A percentile compares a stretch with the other conserved stretches of the same genome.
Evolutionary conservation across 129 eudicot genomes (phyloP).

Genomic region (Cynara cardunculus): DNA sequence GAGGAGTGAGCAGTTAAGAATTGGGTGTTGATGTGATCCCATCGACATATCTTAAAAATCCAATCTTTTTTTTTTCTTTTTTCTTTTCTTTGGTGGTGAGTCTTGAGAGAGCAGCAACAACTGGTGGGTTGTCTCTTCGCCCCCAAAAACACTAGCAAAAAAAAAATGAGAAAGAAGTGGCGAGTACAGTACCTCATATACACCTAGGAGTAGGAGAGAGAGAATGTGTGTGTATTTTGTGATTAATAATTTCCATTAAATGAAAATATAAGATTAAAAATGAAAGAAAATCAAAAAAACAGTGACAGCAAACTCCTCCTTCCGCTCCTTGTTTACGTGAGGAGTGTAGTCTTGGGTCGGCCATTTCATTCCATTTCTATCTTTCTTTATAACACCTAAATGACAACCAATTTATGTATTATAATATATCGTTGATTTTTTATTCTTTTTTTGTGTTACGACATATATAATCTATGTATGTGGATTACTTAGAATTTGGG

Average conservation of each 20-base stretch:
- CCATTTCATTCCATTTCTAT: background rate
- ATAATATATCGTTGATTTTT: too few relatives aligned
- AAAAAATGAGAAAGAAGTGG: background rate
- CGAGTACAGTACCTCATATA: background rate
- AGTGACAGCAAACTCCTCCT: background rate
- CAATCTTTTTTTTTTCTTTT: background rate
- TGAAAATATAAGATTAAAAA: background rate
- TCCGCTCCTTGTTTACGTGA: background rate
- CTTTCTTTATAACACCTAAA: background rate
- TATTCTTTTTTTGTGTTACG: too few relatives aligned
- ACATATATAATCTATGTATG: too few relatives aligned
- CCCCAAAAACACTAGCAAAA: background rate
- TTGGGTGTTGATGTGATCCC: slow-evolving; percentile 32
- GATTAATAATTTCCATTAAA: background rate
- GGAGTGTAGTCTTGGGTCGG: background rate
- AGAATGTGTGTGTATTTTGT: background rate
- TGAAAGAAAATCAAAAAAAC: too few relatives aligned
- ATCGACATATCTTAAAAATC: slow-evolving; percentile 14
- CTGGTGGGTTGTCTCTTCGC: slow-evolving; percentile 38
- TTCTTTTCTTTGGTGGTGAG: background rate
- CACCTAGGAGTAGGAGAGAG: slow-evolving; percentile 10
- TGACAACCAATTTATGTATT: too few relatives aligned
- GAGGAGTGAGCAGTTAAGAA: slow-evolving; percentile 4
- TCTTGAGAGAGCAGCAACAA: slow-evolving; percentile 45
- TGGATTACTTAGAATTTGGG: too few relatives aligned